Evolutionary conservation across 192 early-diverging fungal genomes (phyloP).

Genomic region (Umbelopsis ramanniana): DNA sequence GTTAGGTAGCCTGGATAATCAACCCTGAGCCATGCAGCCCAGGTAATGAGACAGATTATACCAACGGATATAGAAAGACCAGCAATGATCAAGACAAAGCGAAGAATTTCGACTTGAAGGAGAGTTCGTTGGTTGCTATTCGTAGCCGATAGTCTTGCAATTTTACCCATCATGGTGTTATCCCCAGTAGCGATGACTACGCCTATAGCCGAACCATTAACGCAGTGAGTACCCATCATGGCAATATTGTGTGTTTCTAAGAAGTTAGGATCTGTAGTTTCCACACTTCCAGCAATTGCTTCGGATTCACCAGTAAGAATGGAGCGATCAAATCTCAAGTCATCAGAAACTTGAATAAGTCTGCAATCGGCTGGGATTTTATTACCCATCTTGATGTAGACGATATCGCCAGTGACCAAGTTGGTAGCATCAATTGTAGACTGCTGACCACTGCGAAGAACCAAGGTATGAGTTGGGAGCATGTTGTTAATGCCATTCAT

Average conservation of each 20-base stretch:
- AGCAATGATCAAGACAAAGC: slow-evolving; percentile 74
- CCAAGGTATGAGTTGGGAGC: slow-evolving; percentile 66
- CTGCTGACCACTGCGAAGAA: slow-evolving; percentile 71
- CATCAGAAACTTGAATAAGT: slow-evolving; percentile 63
- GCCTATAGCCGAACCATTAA: slow-evolving; percentile 72
- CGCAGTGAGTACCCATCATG: slow-evolving; percentile 70
- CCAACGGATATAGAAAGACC: slow-evolving; percentile 52
- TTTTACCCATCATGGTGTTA: slow-evolving; percentile 75
- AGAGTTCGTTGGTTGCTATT: slow-evolving; percentile 49
- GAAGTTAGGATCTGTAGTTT: slow-evolving; percentile 71
- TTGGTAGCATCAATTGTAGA: slow-evolving; percentile 65
- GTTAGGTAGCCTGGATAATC: slow-evolving; percentile 62
- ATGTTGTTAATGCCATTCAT: slow-evolving; percentile 78
- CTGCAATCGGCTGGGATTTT: slow-evolving; percentile 82
- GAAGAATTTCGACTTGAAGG: slow-evolving; percentile 64
- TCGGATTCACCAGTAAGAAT: slow-evolving; percentile 80
- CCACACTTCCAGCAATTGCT: slow-evolving; percentile 62
- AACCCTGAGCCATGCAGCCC: slow-evolving; percentile 60
- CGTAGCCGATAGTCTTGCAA: slow-evolving; percentile 63
- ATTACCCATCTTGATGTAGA: slow-evolving; percentile 83
- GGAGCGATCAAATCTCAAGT: slow-evolving; percentile 79
- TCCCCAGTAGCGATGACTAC: slow-evolving; percentile 82
- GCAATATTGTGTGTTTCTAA: slow-evolving; percentile 85
- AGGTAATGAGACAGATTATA: slow-evolving; percentile 46
- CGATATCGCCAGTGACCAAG: slow-evolving; percentile 83